These are phyloP conservation scores for Fusarium incarnatum DNA, from an alignment of 2,329 filamentous ascomycete species.

Conservation along the genomic window DNA sequence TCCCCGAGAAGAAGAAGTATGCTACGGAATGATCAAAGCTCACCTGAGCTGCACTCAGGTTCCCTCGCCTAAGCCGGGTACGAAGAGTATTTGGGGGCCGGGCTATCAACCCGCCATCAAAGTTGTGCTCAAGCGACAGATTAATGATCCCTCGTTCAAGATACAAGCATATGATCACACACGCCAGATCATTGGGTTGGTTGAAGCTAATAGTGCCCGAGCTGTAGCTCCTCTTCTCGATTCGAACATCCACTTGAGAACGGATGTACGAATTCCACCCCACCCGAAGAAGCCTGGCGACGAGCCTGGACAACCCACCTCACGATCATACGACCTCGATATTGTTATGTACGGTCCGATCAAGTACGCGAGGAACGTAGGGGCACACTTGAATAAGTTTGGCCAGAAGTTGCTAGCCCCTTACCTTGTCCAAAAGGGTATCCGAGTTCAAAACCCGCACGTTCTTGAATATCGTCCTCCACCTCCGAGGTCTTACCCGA, in stretches of 20 bases:
- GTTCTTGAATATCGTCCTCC: constrained; percentile 61
- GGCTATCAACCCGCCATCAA: constrained; percentile 79
- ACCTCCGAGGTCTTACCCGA: constrained; percentile 50
- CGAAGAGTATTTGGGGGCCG: constrained; percentile 67
- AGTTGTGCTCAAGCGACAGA: constrained; percentile 72
- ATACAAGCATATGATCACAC: constrained; percentile 82
- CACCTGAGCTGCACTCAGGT: constrained; percentile 75
- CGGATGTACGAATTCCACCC: constrained; percentile 76
- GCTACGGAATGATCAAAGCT: constrained; percentile 81
- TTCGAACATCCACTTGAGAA: constrained; percentile 71
- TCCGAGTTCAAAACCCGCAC: constrained; percentile 83
- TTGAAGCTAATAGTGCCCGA: constrained; percentile 75
- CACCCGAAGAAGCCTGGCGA: constrained; percentile 74
- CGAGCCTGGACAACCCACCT: constrained; percentile 70
- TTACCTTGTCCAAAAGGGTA: constrained; percentile 73
- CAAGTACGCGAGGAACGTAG: constrained; percentile 73
- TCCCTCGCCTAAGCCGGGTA: constrained; percentile 74
- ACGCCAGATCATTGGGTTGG: constrained; percentile 76
- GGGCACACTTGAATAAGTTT: constrained; percentile 71
- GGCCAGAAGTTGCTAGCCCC: constrained; percentile 76
- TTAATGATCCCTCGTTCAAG: constrained; percentile 64
- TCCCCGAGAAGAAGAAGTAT: constrained; percentile 76
- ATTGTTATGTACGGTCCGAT: constrained; percentile 84
- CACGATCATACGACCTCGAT: constrained; percentile 71
- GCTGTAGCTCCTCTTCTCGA: constrained; percentile 81